Evolutionary conservation across 495 filamentous ascomycete genomes (phyloP).

Genomic region (Pyrenula massariospora): DNA sequence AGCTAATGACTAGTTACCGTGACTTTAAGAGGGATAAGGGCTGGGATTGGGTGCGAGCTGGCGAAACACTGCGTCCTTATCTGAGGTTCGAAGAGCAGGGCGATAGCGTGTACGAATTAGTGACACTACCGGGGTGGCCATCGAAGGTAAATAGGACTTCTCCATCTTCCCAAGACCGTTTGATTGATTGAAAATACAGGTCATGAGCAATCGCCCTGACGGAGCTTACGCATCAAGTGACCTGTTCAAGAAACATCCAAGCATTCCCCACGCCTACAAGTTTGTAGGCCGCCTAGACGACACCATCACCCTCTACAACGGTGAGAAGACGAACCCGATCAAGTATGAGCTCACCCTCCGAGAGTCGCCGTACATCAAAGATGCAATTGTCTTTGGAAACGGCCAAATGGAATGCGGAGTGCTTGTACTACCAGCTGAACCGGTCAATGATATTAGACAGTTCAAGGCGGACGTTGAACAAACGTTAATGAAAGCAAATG

Average conservation of each 20-base stretch:
- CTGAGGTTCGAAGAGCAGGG: slow-evolving; percentile 43
- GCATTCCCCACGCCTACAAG: slow-evolving; percentile 39
- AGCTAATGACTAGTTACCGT: slow-evolving; percentile 42
- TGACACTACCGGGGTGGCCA: slow-evolving; percentile 48
- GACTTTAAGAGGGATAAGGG: slow-evolving; percentile 33
- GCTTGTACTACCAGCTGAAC: slow-evolving; percentile 20
- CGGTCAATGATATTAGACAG: slow-evolving; percentile 11
- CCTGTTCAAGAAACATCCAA: slow-evolving; percentile 44
- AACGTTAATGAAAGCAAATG: slow-evolving; percentile 29
- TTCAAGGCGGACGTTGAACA: slow-evolving; percentile 25
- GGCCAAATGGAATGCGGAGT: slow-evolving; percentile 29
- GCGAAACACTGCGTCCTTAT: slow-evolving; percentile 17
- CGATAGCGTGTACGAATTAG: slow-evolving; percentile 42
- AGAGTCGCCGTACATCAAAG: slow-evolving; percentile 12
- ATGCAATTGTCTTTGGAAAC: slow-evolving; percentile 38
- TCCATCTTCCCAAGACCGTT: background rate
- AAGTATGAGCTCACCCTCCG: slow-evolving; percentile 12
- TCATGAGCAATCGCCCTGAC: slow-evolving; percentile 44
- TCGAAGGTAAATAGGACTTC: slow-evolving; percentile 37
- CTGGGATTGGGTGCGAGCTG: slow-evolving; percentile 54
- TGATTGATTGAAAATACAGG: slow-evolving; percentile 7
- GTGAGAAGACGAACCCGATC: slow-evolving; percentile 60
- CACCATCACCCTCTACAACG: slow-evolving; percentile 51
- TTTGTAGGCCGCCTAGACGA: slow-evolving; percentile 49
- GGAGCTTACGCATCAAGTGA: slow-evolving; percentile 46